Percentiles rank a stretch among this genome's conserved stretches.
Evolutionary conservation across 495 filamentous ascomycete genomes (phyloP).

Genomic region (Stereocaulon alpinum): DNA sequence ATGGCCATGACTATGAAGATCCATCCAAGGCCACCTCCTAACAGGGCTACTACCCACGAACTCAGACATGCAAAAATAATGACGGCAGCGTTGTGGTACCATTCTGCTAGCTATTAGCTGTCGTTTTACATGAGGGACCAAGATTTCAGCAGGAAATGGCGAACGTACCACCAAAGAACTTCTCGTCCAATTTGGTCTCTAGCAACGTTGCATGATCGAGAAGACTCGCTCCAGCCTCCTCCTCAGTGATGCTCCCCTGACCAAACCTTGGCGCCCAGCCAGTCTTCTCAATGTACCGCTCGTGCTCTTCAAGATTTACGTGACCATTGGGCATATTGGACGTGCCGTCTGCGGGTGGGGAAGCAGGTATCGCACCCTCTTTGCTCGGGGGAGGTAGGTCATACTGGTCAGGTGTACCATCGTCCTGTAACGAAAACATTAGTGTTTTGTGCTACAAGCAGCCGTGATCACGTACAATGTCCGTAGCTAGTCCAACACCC

Average conservation of each 20-base stretch:
- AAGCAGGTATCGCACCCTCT: slow-evolving; percentile 47
- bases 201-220: slow-evolving; percentile 80
- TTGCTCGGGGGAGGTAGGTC: slow-evolving; percentile 69
- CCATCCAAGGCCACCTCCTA: slow-evolving; percentile 90
- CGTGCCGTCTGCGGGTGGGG: slow-evolving; percentile 33
- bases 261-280: slow-evolving; percentile 89
- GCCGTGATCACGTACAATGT: slow-evolving; percentile 41
- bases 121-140: background rate
- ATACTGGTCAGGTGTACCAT: slow-evolving; percentile 56
- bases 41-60: slow-evolving; percentile 79
- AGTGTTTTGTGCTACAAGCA: background rate
- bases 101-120: slow-evolving; percentile 41
- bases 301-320: slow-evolving; percentile 46
- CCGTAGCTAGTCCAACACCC: slow-evolving; percentile 60
- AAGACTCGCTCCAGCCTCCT: slow-evolving; percentile 52
- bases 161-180: slow-evolving; percentile 74
- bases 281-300: slow-evolving; percentile 53
- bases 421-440: slow-evolving; percentile 38
- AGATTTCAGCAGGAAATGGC: background rate
- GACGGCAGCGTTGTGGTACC: slow-evolving; percentile 92
- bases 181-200: slow-evolving; percentile 76
- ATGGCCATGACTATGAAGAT: slow-evolving; percentile 83
- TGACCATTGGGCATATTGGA: slow-evolving; percentile 39
- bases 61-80: slow-evolving; percentile 86
- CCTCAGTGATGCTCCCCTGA: slow-evolving; percentile 37